phyloP scores from a whole-genome alignment of 176 grass and related monocot species.

The Oryza officinalis region DNA sequence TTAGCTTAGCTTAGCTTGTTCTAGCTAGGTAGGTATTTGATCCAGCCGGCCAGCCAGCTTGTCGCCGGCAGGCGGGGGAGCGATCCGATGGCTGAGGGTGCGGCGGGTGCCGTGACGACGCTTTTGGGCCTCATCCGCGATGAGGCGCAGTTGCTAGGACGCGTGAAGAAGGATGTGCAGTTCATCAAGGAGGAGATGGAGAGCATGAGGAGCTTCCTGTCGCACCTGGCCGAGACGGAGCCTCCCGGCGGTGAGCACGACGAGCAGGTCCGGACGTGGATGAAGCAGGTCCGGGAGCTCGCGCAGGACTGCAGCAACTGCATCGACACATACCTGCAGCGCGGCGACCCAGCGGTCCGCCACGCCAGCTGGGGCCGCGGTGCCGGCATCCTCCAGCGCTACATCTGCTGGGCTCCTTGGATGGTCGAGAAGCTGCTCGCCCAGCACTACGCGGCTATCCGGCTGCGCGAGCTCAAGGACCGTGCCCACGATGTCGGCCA shows the following conservation, averaged over 20 bases:
- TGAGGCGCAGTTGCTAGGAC: not conserved
- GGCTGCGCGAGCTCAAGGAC: too few relatives aligned
- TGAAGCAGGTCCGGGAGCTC: constrained; percentile 5
- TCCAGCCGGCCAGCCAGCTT: too few relatives aligned
- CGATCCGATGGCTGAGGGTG: not conserved
- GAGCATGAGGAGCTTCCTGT: constrained; percentile 24
- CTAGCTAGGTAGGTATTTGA: too few relatives aligned
- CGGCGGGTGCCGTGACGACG: not conserved
- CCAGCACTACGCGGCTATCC: too few relatives aligned
- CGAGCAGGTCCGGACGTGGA: not conserved
- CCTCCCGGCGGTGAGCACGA: not conserved
- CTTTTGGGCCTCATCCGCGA: not conserved
- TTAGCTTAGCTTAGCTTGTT: too few relatives aligned
- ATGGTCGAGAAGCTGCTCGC: too few relatives aligned
- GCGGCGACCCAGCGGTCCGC: not conserved
- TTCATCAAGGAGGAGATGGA: constrained; percentile 30
- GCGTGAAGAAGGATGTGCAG: not conserved
- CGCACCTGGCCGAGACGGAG: not conserved
- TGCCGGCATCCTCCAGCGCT: too few relatives aligned
- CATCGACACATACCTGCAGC: not conserved
- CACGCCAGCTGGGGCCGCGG: not conserved
- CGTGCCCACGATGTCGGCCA: too few relatives aligned
- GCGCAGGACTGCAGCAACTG: constrained; percentile 9
- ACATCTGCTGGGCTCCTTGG: too few relatives aligned
- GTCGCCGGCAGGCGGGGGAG: too few relatives aligned